Base-by-base conservation (phyloP, 129 eudicot genomes). In the Artemisia argyi region DNA sequence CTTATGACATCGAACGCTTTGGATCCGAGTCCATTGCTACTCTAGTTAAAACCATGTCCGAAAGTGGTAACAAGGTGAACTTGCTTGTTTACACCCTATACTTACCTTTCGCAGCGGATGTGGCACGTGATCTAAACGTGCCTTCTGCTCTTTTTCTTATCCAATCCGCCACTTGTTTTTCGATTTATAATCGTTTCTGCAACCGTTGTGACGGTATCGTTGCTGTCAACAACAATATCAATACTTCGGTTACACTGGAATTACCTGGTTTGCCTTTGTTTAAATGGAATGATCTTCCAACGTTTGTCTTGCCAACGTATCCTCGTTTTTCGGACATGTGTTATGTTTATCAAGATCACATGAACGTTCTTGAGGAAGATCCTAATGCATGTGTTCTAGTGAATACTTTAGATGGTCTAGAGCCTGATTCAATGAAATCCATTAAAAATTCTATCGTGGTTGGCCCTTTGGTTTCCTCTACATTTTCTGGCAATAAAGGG, bases 121-220 rank as follows among this genome's bases (percentile, higher is more conserved):
- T 87, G 85, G 93, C 93, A 22, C 85, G 88, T 69, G 73, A 78
- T 6, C 7, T 78, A 26, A 56, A 80, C 67, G 56, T 84, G 39
- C 93, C 90, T 0, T 84, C 88, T 0, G 96, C 93, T 26, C 56
- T 89, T 26, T 82, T 89, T 14, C 75, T 69, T 54, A 86, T 80
- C 42, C 89, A 89, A 22, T 73, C 73, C 9, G 92, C 88, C 55
- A 62, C 85, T 0, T 59, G 72, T 1, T 84, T 84, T 20, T 73
- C 74, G 1, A 80, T 89, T 16, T 86, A 74, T 54, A 70, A 80
- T 48, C 79, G 49, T 7, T 86, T 79, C 48, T 86, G 78, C 35
- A 77, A 80, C 51, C 60, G 54, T 58, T 76, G 69, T 7, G 76
- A 80, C 17, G 83, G 85, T 12, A 42, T 85, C 13, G n/a, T 57